Base-by-base conservation (phyloP, 192 early-diverging fungal species). In the Entomortierella chlamydospora region DNA sequence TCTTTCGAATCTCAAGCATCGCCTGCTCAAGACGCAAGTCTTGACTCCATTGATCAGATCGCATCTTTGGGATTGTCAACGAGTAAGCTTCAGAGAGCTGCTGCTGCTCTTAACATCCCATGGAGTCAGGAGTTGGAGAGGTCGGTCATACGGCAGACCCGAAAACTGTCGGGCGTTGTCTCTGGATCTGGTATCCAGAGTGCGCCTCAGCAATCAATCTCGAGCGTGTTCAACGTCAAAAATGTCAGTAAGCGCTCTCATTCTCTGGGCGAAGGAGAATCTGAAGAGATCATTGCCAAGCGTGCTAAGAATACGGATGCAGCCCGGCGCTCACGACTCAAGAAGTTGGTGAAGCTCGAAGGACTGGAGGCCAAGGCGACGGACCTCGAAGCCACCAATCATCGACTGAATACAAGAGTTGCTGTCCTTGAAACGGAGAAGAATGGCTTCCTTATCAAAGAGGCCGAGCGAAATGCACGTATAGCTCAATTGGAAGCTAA, bases 281-380 rank as follows among this genome's bases (percentile, higher is more conserved):
- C 73, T 0, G 73, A 77, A 5, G 73, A 77, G 29, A 28, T 69
- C 6, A 41, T 74, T 9, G 65, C 65, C 41, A 83, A 74, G 54
- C 64, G 82, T 41, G 71, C 62, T 58, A 83, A 85, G 81, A 85
- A 91, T 70, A 91, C 90, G 10, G 90, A 91, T 72, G 87, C 90
- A 3, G 90, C 90, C 4, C 86, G 90, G 23, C 86, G 90, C 5
- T 89, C 87, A 1, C 82, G 90, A 33, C 60, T 83, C 51, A 83
- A 84, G 70, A 90, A 90, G 64, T 39, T 87, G 7, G 41, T 70
- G 29, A 82, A 81, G 50, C 66, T 91, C n/a, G 80, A 80, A 29
- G 45, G 37, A 10, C 83, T 91, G n/a, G 87, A 91, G 76, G 51
- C 45, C 18, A 83, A 87, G 64, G 90, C 88, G 23, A 33, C 41